Evolutionary conservation across 441 rosid genomes (phyloP), one percentile per base, ranked within the genome.

Genomic region (Gossypium schwendimanii): DNA sequence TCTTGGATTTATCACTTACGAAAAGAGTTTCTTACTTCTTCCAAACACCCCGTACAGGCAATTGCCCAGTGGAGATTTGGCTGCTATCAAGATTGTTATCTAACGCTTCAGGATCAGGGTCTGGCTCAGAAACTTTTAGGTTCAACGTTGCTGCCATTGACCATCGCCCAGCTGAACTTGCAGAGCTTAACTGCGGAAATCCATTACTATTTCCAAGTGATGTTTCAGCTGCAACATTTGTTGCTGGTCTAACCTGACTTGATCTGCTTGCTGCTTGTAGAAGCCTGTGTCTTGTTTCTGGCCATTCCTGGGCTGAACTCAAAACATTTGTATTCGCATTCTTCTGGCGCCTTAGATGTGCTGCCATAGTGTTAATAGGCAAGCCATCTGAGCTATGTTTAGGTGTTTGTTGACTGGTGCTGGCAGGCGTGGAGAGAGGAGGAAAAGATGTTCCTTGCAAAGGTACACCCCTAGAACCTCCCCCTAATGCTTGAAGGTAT

Each of bases 361-460:
- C 87, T 62, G 89, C 95, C 97, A 94, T 83, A 55, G 87, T 86
- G 75, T 86, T 89, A 47, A 73, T 80, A 50, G 58, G 58, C 41
- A 64, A 44, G 36, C n/a, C 45, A 33, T 62, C 47, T 3, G 47
- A 62, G 26, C 23, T 33, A 33, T 73, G 81, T 73, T 76, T 90
- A 75, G 84, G 14, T 12, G 77, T 85, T 8, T 75, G 82, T 78
- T 75, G 94, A 78, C 78, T 86, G 66, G 80, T 69, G 54, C 79
- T 79, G n/a, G 84, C 61, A 41, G 60, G 82, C 50, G 62, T 12
- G 39, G 83, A 58, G 5, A 94, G 97, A 39, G 98, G 97, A 78
- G 98, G 98, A 83, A 94, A 94, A 36, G 92, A 88, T 70, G 97
- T 87, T 76, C 86, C 89, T 81, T 75, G 83, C 72, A 92, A 80